Percentiles rank a stretch among this genome's conserved stretches.
Evolutionary conservation across 2,329 filamentous ascomycete genomes (phyloP).

Genomic region (Myriosclerotinia duriaeana): DNA sequence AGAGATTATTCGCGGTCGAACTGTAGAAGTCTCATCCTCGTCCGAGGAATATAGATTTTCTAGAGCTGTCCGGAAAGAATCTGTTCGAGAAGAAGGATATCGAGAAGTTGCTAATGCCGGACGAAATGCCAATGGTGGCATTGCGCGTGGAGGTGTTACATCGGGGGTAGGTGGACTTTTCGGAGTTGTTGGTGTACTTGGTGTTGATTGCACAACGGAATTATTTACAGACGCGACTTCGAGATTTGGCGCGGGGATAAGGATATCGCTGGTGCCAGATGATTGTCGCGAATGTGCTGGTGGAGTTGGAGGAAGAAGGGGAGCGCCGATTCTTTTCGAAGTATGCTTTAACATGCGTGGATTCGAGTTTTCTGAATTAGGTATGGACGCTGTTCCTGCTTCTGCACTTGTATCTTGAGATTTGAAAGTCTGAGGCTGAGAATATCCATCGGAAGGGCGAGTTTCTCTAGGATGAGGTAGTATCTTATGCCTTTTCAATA

Average conservation of each 20-base stretch:
- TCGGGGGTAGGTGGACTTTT: constrained; percentile 73
- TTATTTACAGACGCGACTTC: constrained; percentile 29
- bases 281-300: constrained; percentile 60
- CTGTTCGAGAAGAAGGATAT: constrained; percentile 46
- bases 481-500: constrained; percentile 40
- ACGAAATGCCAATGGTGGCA: constrained; percentile 48
- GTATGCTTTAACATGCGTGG: constrained; percentile 40
- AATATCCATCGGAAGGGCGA: constrained; percentile 26
- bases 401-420: constrained; percentile 35
- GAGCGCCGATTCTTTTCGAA: constrained; percentile 35
- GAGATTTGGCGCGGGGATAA: constrained; percentile 29
- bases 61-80: constrained; percentile 70
- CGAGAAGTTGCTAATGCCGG: constrained; percentile 50
- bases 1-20: constrained; percentile 41
- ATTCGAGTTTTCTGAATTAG: constrained; percentile 38
- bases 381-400: constrained; percentile 32
- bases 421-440: constrained; percentile 30
- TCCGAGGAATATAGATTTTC: constrained; percentile 65
- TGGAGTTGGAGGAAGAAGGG: constrained; percentile 57
- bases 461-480: constrained; percentile 39
- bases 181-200: constrained; percentile 63
- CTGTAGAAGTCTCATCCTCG: constrained; percentile 49
- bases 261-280: constrained; percentile 45
- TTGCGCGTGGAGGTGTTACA: constrained; percentile 65
- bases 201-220: constrained; percentile 39